Conservation (phyloP, 2,329 filamentous ascomycete genomes). For the Taxawa tesnikishii region DNA sequence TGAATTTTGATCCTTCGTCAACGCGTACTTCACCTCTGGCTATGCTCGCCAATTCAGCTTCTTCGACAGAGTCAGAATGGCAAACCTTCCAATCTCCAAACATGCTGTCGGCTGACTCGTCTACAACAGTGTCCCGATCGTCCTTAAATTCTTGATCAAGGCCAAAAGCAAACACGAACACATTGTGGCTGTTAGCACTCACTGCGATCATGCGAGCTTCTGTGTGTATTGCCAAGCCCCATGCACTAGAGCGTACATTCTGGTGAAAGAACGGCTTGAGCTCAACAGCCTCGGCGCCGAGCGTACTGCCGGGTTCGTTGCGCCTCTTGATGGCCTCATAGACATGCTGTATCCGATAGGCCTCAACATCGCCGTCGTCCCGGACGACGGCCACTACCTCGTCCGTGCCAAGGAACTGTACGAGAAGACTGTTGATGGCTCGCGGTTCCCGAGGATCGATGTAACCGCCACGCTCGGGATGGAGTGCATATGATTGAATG, state of each 20-base stretch:
- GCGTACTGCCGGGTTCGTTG: constrained; percentile 16
- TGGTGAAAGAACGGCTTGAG: constrained; percentile 54
- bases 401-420: constrained; percentile 31
- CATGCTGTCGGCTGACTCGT: no score
- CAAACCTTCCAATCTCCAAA: no score
- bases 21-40: no score
- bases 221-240: constrained; percentile 77
- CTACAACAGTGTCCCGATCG: no score
- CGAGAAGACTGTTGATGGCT: constrained; percentile 30
- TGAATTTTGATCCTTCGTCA: no score
- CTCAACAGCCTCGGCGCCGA: constrained; percentile 27
- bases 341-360: constrained; percentile 24
- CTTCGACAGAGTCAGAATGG: no score
- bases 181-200: constrained; percentile 56
- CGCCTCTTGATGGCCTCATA: constrained; percentile 19
- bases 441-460: constrained; percentile 25
- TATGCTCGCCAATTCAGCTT: no score
- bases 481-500: no score
- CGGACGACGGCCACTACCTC: constrained; percentile 39
- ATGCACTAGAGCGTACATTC: constrained; percentile 68
- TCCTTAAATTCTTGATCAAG: constrained; percentile 34
- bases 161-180: constrained; percentile 49
- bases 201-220: constrained; percentile 77
- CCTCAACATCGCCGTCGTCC: constrained; percentile 44
- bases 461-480: constrained; percentile 22